Evolutionary conservation across 768 basidiomycete species (phyloP), one percentile per base, ranked within the genome.

Genomic region (Termitomyces sp.): DNA sequence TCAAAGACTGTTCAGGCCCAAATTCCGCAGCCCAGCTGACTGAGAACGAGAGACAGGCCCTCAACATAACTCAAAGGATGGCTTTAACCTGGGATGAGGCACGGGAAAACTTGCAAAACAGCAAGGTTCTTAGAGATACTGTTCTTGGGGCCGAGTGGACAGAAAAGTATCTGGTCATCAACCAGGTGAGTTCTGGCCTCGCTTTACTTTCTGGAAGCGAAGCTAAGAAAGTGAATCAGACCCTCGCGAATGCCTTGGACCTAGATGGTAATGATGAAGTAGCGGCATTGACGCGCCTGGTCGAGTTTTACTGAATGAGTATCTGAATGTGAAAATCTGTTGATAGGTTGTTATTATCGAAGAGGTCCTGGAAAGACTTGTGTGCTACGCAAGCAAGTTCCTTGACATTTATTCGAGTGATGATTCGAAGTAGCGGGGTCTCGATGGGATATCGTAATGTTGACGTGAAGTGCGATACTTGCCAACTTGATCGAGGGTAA

Each of bases 51-150:
- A 76, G 84, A 58, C 60, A 57, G 36, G 70, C 60, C 30, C 61
- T 75, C 39, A 86, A 86, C 0, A 79, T 88, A 36, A 78, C 70
- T 6, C 67, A 72, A 55, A 72, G 83, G n/a, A 64, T 89, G 73
- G 81, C 85, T 12, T 58, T 80, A 68, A 78, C 65, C 22, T 74
- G 80, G 65, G 74, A 73, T 34, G 78, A 81, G 37, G 83, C 86
- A 15, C 73, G 84, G 57, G 62, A 61, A 24, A 63, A 65, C 24
- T 70, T 87, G 55, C 58, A 51, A 6, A 64, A 66, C 6, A 80
- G 81, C 59, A 59, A 69, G 36, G 63, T 70, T 2, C 57, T 87
- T 45, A 72, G 62, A 33, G 66, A 62, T 0, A 54, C 33, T 20
- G 37, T 77, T 0, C 75, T 88, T 30, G 85, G 85, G 0, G 58